A percentile compares a stretch with the other conserved stretches of the same genome.
These are phyloP conservation scores for Jatropha multifida DNA, from an alignment of 441 rosid species.

Conservation along the genomic window DNA sequence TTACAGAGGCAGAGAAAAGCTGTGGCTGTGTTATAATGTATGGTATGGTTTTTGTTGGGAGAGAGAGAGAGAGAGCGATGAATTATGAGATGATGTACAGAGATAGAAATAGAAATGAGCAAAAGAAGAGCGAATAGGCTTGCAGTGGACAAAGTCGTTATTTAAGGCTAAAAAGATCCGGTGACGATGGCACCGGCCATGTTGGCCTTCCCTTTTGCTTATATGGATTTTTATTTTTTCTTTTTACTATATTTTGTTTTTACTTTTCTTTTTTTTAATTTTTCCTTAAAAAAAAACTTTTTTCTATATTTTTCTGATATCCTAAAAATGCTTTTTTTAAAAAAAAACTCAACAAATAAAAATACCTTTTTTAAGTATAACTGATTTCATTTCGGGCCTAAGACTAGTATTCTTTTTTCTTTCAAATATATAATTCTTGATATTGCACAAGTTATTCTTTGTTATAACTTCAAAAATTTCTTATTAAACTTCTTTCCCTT, in stretches of 20 bases:
- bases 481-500: no score
- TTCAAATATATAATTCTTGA: no score
- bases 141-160: constrained; percentile 24
- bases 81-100: not conserved
- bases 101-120: constrained; percentile 5
- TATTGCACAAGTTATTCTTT: no score
- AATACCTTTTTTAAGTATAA: no score
- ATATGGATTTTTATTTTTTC: not conserved
- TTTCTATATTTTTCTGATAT: no score
- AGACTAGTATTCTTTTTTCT: no score
- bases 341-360: no score
- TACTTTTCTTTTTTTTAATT: no score
- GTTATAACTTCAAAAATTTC: no score
- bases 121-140: not conserved
- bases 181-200: constrained; percentile 45
- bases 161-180: constrained; percentile 39
- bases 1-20: constrained; percentile 5
- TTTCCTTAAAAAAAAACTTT: no score
- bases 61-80: not conserved
- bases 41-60: not conserved
- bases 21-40: not conserved
- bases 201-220: constrained; percentile 23
- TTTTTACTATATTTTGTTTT: not conserved
- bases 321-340: no score
- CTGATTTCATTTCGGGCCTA: no score